Evolutionary conservation across 2,329 filamentous ascomycete species (phyloP), one percentile per base, ranked within the genome.

Genomic region (Penicillium decumbens): DNA sequence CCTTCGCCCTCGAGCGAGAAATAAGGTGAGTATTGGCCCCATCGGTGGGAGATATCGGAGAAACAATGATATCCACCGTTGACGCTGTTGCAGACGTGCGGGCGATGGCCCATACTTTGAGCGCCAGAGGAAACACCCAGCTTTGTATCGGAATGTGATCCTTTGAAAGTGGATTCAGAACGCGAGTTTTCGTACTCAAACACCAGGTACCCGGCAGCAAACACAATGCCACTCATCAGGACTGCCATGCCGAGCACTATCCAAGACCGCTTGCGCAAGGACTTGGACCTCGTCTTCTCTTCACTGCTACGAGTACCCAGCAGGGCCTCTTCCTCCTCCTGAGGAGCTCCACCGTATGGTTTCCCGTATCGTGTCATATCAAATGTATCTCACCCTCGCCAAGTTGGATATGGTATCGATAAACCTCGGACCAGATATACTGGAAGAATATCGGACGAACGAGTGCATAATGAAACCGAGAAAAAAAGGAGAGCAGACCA

Each of bases 11-110:
- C 54, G 0, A 91, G 84, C 1, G 84, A 79, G 70, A 88, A 95
- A 72, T 83, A 95, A 1, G 90, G 88, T 15, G 89, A 87, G 68
- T 95, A 95, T 67, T 92, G 89, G 48, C 90, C 91, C 89, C 89
- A 95, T 47, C 76, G 79, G 57, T 83, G 85, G 1, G 83, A 81
- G 39, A 85, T 77, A 28, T 78, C 66, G 3, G 79, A 69, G 41
- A 77, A 75, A 68, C 87, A 90, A 55, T 80, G 78, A 66, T 83
- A 87, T 50, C 84, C 84, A 32, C 73, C 56, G 37, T 77, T 64
- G 30, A 79, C 68, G 5, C 74, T 76, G 63, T 81, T 79, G 69
- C 82, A 85, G n/a, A 43, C 15, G 4, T 25, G 28, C 6, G 23
- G 38, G 12, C 15, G 41, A 20, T 23, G n/a, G 37, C n/a, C 3